A percentile compares a stretch with the other conserved stretches of the same genome.
phyloP scores from a whole-genome alignment of 169 alveolate genomes.

The Ichthyophthirius multifiliis region DNA sequence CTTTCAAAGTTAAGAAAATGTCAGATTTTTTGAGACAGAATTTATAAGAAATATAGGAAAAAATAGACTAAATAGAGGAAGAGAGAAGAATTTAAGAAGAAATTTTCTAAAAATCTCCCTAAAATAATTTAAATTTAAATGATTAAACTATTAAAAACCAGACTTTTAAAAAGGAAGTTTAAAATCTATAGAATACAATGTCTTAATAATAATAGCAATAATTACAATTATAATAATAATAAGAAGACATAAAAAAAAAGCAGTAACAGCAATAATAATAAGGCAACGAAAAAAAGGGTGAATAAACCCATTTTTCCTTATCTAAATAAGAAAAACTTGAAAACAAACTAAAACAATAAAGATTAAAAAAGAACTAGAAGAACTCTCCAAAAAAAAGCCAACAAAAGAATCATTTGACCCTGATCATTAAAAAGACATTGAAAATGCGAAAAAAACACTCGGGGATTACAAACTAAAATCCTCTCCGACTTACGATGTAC shows the following conservation, averaged over 20 bases:
- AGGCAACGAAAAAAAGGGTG: not conserved
- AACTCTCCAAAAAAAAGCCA: conserved; percentile 65
- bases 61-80: conserved; percentile 69
- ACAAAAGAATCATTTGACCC: conserved; percentile 60
- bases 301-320: not conserved
- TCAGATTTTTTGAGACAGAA: conserved; percentile 62
- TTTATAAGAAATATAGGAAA: conserved; percentile 65
- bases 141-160: conserved; percentile 36
- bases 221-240: conserved; percentile 10
- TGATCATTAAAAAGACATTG: conserved; percentile 75
- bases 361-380: conserved; percentile 74
- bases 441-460: conserved; percentile 70
- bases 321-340: not conserved
- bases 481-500: conserved; percentile 78
- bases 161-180: conserved; percentile 35
- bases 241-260: not conserved
- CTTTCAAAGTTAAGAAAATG: conserved; percentile 79
- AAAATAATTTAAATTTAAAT: conserved; percentile 45
- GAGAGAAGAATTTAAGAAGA: conserved; percentile 59
- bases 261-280: not conserved
- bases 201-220: too few relatives aligned
- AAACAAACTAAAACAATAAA: conserved; percentile 24
- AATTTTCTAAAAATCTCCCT: conserved; percentile 45
- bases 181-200: conserved; percentile 44
- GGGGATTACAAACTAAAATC: conserved; percentile 88